Percentiles rank a stretch among this genome's conserved stretches.
Conservation (phyloP, 257 asterid genomes). For the Forsythia viridissima region DNA sequence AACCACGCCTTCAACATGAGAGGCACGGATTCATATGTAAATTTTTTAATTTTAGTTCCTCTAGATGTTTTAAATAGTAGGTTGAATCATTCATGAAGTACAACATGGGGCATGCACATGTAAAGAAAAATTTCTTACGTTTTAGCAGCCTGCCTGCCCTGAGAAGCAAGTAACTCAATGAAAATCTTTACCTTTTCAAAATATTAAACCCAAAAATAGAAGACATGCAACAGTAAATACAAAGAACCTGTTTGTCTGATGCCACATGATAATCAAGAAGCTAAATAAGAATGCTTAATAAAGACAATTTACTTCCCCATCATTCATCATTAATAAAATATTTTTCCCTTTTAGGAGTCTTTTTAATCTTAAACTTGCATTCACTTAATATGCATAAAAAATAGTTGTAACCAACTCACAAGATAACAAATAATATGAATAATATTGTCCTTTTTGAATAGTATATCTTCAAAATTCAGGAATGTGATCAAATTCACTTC, state of each 20-base stretch:
- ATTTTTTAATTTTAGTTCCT: neutral
- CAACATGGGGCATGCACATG: neutral
- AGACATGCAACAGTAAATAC: too few species aligned
- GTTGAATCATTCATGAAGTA: neutral
- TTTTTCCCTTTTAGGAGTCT: neutral
- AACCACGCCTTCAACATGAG: neutral
- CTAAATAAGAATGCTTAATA: neutral
- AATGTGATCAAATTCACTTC: neutral
- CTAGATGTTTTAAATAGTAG: conserved; percentile 1
- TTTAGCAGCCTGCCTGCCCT: conserved; percentile 97
- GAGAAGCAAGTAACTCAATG: too few species aligned
- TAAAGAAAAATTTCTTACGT: conserved; percentile 55
- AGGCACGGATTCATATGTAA: neutral
- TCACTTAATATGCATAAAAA: neutral
- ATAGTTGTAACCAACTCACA: neutral
- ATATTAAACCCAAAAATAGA: too few species aligned
- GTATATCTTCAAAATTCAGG: neutral
- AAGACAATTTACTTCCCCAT: neutral
- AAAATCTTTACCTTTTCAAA: too few species aligned
- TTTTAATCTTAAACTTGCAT: neutral
- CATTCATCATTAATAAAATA: neutral
- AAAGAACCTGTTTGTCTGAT: too few species aligned
- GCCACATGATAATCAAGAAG: neutral
- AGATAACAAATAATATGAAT: neutral
- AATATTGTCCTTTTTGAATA: neutral